Evolutionary conservation across 352 stramenopile species (phyloP), one percentile per base, ranked within the genome.

Genomic region (Sclerospora graminicola): DNA sequence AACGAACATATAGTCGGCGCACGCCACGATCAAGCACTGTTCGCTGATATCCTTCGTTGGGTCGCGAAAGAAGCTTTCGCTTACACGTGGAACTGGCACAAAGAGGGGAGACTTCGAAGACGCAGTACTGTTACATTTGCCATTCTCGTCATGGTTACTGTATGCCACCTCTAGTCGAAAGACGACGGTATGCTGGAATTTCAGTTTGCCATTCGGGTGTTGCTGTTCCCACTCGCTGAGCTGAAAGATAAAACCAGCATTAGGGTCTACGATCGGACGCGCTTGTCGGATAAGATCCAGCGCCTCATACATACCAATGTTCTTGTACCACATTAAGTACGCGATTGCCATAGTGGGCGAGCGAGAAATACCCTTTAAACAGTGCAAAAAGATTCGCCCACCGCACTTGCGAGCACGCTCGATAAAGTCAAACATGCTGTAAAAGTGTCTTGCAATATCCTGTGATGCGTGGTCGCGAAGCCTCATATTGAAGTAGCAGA

Each of bases 381-480:
- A 94, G 40, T 94, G 82, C 43, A 94, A 63, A 41, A 92, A 90
- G 19, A 93, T 68, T 34, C 84, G 82, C 16, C 82, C 80, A 19
- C 75, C 69, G 24, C 57, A 45, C 11, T 69, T 60, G 2, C 81
- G 71, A 20, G 80, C 82, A 21, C 63, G 67, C 50, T 94, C 82
- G 32, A 94, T 92, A 28, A 91, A 94, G 51, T 94, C 78, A 40
- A 94, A 92, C 11, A 91, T 66, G 47, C 67, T 87, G 65, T 92
- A 90, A 48, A 94, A 91, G 51, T 92, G 77, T 8, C 72, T 57
- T 15, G 77, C 66, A 45, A 94, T 88, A 42, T 94, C 82, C 47
- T 94, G 76, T 28, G 73, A 82, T 35, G 77, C 84, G 54, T 95
- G 82, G 51, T 95, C 84, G 1, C 78, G 81, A n/a, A 95, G 65